Percentiles rank a stretch among this genome's conserved stretches.
These are phyloP conservation scores for Fraxinus sp. DNA, from an alignment of 305 asterid genomes.

Conservation along the genomic window DNA sequence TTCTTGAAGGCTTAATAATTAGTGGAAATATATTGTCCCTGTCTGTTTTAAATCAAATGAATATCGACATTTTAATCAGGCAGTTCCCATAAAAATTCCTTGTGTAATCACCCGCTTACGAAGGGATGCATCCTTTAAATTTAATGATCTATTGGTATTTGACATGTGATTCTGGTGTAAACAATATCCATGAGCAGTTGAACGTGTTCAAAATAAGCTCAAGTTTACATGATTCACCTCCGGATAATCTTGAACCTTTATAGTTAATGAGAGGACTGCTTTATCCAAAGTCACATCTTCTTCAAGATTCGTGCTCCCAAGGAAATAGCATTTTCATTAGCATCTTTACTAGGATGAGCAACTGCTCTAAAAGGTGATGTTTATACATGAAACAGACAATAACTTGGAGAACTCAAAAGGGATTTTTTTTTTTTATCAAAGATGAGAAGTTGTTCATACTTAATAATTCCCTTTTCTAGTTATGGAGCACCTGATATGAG, in stretches of 20 bases:
- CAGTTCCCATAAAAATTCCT: not conserved
- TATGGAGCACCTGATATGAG: not conserved
- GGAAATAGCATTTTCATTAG: not conserved
- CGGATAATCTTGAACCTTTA: not conserved
- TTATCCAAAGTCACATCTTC: not conserved
- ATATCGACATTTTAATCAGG: not conserved
- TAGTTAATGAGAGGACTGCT: not conserved
- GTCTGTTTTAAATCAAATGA: not conserved
- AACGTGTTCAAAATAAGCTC: not conserved
- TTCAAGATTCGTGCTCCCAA: not conserved
- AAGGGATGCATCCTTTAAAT: not conserved
- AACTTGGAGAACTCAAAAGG: not conserved
- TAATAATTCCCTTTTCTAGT: not conserved
- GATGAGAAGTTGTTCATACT: not conserved
- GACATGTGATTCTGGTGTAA: not conserved
- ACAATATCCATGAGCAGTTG: not conserved
- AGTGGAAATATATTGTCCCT: not conserved
- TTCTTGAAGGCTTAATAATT: not conserved
- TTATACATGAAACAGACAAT: not conserved
- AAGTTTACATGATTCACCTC: not conserved
- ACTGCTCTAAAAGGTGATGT: not conserved
- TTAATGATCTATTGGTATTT: not conserved
- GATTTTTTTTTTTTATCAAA: not conserved
- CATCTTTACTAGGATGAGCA: not conserved
- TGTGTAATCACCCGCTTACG: not conserved